These are phyloP conservation scores for Scedosporium apiospermum DNA, from an alignment of 2,329 filamentous ascomycete species.

Conservation along the genomic window DNA sequence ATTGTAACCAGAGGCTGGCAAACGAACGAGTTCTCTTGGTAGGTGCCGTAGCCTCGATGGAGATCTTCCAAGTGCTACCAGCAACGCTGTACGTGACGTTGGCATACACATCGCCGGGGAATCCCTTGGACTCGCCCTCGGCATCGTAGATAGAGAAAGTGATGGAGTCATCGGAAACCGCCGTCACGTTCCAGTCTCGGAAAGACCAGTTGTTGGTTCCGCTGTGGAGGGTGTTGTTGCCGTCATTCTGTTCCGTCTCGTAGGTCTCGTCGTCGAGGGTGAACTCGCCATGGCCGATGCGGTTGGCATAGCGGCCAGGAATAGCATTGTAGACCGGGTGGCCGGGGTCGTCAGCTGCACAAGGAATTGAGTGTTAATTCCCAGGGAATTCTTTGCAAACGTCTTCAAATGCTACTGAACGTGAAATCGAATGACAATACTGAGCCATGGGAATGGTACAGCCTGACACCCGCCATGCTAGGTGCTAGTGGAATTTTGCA, in stretches of 20 bases:
- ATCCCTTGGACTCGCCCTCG: constrained; percentile 46
- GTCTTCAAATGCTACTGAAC: background rate
- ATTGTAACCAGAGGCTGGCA: constrained; percentile 7
- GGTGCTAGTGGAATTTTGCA: background rate
- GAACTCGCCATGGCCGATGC: constrained; percentile 50
- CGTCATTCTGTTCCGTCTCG: constrained; percentile 44
- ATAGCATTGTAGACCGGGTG: constrained; percentile 55
- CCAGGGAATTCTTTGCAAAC: too few species aligned
- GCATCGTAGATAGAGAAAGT: constrained; percentile 56
- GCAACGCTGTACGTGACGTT: constrained; percentile 54
- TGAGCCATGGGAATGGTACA: background rate
- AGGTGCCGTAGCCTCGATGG: constrained; percentile 47
- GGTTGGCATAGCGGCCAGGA: constrained; percentile 54
- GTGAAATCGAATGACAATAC: background rate
- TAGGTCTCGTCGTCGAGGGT: constrained; percentile 43
- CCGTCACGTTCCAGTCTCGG: constrained; percentile 51
- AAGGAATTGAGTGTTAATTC: background rate
- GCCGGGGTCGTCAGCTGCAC: constrained; percentile 29
- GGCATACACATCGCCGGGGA: constrained; percentile 51
- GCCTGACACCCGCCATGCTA: background rate
- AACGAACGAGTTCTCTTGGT: constrained; percentile 32
- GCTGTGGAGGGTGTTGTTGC: constrained; percentile 46
- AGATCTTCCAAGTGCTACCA: constrained; percentile 47
- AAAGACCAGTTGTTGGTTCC: constrained; percentile 54
- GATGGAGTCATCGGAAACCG: constrained; percentile 44